phyloP scores from a whole-genome alignment of 257 asterid genomes.

The Fraxinus pennsylvanica region DNA sequence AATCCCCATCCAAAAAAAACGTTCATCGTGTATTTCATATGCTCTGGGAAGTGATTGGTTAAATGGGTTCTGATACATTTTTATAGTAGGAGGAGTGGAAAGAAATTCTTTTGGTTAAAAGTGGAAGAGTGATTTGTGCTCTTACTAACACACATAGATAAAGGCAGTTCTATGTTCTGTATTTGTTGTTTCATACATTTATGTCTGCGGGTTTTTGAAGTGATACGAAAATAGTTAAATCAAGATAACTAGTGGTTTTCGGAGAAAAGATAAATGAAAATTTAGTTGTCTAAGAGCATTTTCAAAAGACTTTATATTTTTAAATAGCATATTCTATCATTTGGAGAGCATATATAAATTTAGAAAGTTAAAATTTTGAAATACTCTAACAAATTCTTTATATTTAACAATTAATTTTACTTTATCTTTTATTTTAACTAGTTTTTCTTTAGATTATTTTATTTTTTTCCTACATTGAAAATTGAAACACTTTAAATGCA shows the following conservation, averaged over 20 bases:
- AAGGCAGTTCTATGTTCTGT: not conserved
- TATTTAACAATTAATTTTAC: too few species aligned
- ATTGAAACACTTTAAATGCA: too few species aligned
- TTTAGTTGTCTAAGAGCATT: not conserved
- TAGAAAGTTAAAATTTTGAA: too few species aligned
- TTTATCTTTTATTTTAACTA: too few species aligned
- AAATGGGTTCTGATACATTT: not conserved
- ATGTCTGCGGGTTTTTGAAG: not conserved
- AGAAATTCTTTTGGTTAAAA: too few species aligned
- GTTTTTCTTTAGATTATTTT: too few species aligned
- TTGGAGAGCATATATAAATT: too few species aligned
- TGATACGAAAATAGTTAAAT: not conserved
- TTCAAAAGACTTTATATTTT: too few species aligned
- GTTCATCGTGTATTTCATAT: not conserved
- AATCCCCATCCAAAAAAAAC: not conserved
- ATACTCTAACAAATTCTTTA: too few species aligned
- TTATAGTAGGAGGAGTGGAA: too few species aligned
- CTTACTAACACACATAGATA: not conserved
- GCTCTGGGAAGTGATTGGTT: not conserved
- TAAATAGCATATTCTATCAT: too few species aligned
- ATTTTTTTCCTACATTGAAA: too few species aligned
- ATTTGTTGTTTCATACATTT: not conserved
- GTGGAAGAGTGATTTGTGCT: not conserved
- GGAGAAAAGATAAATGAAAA: not conserved
- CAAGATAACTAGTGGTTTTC: not conserved